phyloP scores from a whole-genome alignment of 2,329 filamentous ascomycete genomes.

The Harringtonia lauricola region DNA sequence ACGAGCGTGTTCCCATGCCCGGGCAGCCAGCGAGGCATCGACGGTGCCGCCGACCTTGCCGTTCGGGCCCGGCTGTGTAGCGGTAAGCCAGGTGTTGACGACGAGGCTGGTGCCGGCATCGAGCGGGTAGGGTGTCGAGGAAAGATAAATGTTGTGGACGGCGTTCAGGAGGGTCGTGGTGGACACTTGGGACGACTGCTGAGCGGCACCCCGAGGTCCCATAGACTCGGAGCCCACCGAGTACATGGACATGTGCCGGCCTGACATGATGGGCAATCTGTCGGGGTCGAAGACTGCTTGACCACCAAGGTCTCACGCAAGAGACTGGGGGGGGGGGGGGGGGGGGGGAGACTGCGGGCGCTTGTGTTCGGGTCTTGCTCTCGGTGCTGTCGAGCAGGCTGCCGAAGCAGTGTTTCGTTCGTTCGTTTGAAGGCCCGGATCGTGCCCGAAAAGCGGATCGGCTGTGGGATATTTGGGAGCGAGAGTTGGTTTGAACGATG shows the following conservation, averaged over 20 bases:
- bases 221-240: constrained; percentile 55
- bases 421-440: no score
- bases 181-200: constrained; percentile 70
- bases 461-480: no score
- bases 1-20: constrained; percentile 93
- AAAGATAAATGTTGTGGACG: constrained; percentile 79
- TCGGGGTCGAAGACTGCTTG: no score
- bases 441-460: no score
- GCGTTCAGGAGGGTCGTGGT: constrained; percentile 89
- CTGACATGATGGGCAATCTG: constrained; percentile 41
- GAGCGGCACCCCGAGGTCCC: constrained; percentile 45
- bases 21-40: constrained; percentile 63
- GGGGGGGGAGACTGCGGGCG: no score
- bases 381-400: no score
- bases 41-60: constrained; percentile 66
- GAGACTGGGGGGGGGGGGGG: no score
- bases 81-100: constrained; percentile 91
- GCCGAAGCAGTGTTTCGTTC: no score
- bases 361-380: no score
- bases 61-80: constrained; percentile 56
- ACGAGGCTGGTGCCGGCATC: constrained; percentile 86
- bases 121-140: constrained; percentile 70
- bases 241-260: constrained; percentile 55
- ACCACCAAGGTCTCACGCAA: no score
- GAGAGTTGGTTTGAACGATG: no score